Evolutionary conservation across 2,329 filamentous ascomycete species (phyloP).

Genomic region (Cercospora beticola): DNA sequence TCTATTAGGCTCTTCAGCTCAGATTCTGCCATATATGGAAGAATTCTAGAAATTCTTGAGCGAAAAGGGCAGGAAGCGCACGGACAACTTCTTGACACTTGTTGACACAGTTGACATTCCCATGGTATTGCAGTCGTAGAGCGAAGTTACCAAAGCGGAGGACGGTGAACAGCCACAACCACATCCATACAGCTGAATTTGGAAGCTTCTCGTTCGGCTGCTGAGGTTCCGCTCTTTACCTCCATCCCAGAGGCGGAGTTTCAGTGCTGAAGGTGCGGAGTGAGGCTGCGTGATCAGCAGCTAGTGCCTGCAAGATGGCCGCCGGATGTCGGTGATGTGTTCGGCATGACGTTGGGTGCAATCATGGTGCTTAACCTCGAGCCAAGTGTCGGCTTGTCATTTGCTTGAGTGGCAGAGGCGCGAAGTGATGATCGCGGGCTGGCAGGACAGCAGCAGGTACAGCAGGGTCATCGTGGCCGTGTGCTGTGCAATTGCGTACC

Average conservation of each 20-base stretch:
- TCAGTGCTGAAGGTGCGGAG: background rate
- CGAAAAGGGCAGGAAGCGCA: background rate
- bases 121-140: background rate
- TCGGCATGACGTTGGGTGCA: background rate
- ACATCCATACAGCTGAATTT: background rate
- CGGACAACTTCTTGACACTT: background rate
- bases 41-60: background rate
- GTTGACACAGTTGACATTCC: background rate
- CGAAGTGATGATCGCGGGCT: background rate
- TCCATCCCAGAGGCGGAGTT: background rate
- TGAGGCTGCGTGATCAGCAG: constrained; percentile 2
- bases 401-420: background rate
- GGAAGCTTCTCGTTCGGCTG: background rate
- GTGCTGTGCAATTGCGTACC: background rate
- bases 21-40: background rate
- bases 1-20: background rate
- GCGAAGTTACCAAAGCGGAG: background rate
- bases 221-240: background rate
- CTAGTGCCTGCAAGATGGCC: constrained; percentile 1
- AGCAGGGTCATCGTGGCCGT: background rate
- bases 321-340: background rate
- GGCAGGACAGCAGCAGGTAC: background rate
- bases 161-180: background rate
- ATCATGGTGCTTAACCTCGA: background rate
- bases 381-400: constrained; percentile 7